A percentile compares a stretch with the other conserved stretches of the same genome.
phyloP scores from a whole-genome alignment of 2,329 filamentous ascomycete species.

The Penicillium sp. region DNA sequence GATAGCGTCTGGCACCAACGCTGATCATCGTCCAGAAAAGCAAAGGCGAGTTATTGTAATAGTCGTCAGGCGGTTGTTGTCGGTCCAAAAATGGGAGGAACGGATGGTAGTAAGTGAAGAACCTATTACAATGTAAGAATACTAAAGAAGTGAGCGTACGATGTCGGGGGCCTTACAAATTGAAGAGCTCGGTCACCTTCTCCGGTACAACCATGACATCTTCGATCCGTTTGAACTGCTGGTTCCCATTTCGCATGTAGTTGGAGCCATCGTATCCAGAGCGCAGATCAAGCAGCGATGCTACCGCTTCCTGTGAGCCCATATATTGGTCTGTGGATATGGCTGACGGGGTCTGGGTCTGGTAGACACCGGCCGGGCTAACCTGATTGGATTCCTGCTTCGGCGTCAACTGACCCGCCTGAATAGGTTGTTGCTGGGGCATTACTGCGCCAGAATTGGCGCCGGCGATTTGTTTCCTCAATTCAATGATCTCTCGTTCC shows the following conservation, averaged over 20 bases:
- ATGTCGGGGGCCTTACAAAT: slow-evolving; percentile 33
- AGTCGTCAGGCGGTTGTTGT: slow-evolving; percentile 55
- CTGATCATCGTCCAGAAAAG: slow-evolving; percentile 69
- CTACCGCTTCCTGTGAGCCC: slow-evolving; percentile 52
- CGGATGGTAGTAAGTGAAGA: slow-evolving; percentile 64
- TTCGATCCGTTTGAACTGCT: slow-evolving; percentile 54
- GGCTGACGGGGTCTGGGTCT: slow-evolving; percentile 30
- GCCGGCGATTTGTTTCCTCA: slow-evolving; percentile 49
- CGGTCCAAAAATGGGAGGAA: slow-evolving; percentile 64
- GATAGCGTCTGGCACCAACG: slow-evolving; percentile 62
- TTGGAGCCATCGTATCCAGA: slow-evolving; percentile 46
- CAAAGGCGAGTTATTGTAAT: slow-evolving; percentile 59
- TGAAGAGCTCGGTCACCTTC: slow-evolving; percentile 46
- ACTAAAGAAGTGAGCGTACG: background rate
- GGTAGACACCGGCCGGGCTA: slow-evolving; percentile 34
- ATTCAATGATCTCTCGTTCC: slow-evolving; percentile 58
- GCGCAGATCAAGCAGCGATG: slow-evolving; percentile 51
- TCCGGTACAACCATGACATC: slow-evolving; percentile 47
- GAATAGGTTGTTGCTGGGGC: slow-evolving; percentile 25
- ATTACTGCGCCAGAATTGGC: slow-evolving; percentile 23
- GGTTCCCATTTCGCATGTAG: slow-evolving; percentile 50
- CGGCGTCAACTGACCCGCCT: slow-evolving; percentile 30
- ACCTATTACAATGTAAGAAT: slow-evolving; percentile 48
- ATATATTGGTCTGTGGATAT: slow-evolving; percentile 45
- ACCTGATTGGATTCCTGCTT: slow-evolving; percentile 40